These are phyloP conservation scores for Raffaelea ambrosiae DNA, from an alignment of 2,329 filamentous ascomycete genomes.

Conservation along the genomic window DNA sequence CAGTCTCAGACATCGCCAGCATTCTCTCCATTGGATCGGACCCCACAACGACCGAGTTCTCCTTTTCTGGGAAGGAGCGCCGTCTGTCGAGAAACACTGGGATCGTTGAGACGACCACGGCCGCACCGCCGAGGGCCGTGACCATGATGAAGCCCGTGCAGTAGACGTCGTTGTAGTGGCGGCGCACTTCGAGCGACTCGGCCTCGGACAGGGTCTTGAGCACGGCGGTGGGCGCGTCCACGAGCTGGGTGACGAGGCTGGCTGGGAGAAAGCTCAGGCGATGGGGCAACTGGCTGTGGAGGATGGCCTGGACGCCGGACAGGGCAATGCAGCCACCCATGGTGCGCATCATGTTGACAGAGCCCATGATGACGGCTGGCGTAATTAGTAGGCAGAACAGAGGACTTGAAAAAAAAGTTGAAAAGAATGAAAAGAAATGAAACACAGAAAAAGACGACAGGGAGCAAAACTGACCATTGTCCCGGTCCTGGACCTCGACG, in stretches of 20 bases:
- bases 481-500: neutral
- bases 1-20: too few relatives aligned
- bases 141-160: neutral
- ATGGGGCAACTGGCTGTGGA: neutral
- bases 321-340: neutral
- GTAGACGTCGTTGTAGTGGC: neutral
- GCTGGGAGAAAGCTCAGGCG: neutral
- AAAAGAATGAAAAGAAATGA: neutral
- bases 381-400: neutral
- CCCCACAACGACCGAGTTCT: too few relatives aligned
- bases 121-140: neutral
- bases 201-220: neutral
- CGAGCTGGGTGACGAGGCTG: neutral
- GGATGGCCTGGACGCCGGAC: neutral
- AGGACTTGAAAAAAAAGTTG: too few relatives aligned
- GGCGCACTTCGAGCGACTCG: neutral
- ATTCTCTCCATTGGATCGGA: too few relatives aligned
- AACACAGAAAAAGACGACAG: neutral
- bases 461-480: neutral
- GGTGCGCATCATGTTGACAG: slow-evolving; percentile 1
- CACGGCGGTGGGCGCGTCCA: neutral
- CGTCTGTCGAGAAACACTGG: neutral
- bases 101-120: neutral
- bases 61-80: too few relatives aligned
- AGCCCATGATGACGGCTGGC: neutral